Percentiles rank a stretch among this genome's conserved stretches.
Conservation (phyloP, 306 rosid genomes). For the Alnus glutinosa region DNA sequence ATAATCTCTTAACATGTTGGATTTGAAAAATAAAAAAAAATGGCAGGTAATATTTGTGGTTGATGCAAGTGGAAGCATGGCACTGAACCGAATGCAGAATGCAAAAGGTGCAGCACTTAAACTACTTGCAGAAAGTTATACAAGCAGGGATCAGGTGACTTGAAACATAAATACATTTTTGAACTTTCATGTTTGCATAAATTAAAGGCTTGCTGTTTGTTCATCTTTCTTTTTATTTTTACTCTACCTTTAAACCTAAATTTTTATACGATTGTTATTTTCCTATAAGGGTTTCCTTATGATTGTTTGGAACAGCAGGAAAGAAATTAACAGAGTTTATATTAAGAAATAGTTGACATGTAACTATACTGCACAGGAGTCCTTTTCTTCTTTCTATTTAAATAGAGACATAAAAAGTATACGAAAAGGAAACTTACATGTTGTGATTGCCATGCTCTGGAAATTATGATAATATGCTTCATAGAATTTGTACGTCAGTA, state of each 20-base stretch:
- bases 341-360: conserved; percentile 15
- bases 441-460: not conserved
- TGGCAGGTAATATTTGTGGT: conserved; percentile 92
- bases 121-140: conserved; percentile 94
- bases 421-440: not conserved
- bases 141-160: conserved; percentile 95
- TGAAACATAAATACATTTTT: conserved; percentile 18
- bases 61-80: conserved; percentile 99
- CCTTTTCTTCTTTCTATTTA: not conserved
- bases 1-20: not conserved
- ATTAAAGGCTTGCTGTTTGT: not conserved
- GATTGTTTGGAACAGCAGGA: conserved; percentile 7
- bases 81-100: conserved; percentile 96
- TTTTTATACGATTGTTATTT: not conserved
- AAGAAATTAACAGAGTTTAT: conserved; percentile 12
- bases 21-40: conserved; percentile 5
- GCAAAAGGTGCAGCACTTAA: conserved; percentile 99
- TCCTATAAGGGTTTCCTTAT: conserved; percentile 22
- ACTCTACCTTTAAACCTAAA: not conserved
- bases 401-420: not conserved
- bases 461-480: not conserved
- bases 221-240: not conserved
- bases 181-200: conserved; percentile 14
- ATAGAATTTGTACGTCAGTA: not conserved
- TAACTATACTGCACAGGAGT: conserved; percentile 18